Evolutionary conservation across 306 rosid genomes (phyloP), one percentile per base, ranked within the genome.

Genomic region (Potentilla sterilis): DNA sequence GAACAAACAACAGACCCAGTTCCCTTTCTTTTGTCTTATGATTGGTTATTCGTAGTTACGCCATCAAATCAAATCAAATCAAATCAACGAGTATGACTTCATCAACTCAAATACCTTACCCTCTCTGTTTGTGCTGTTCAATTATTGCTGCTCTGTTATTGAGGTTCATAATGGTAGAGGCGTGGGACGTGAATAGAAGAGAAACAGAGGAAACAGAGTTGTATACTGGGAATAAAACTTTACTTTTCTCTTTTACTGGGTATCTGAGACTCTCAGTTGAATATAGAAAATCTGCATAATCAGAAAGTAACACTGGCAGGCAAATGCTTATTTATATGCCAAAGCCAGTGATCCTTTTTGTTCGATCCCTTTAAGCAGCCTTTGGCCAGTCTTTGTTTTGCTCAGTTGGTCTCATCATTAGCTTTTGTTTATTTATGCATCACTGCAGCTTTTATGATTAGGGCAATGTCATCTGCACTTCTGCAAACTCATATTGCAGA

Each of bases 391-490:
- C 63, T 19, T 38, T 47, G 14, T 52, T 41, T 52, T 37, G 22
- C 21, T n/a, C 19, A 41, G 24, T 22, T 73, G 76, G 52, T 9
- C 41, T 73, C 76, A 41, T 73, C 76, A 57, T 22, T n/a, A 52
- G 18, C 24, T 55, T 72, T 35, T 35, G 12, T 32, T 21, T 32
- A 72, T 37, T 38, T 65, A 4, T 37, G 24, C 67, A 15, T 6
- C 42, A 15, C 43, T 38, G 69, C 70, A 65, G 70, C 47, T 65
- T 65, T 65, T 34, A 62, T 14, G 9, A 28, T 12, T 62, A 62
- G 67, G 21, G n/a, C 41, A 62, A 34, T 15, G 9, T 62, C 67
- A 62, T 62, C 67, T 62, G 67, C n/a, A 5, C 19, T 62, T 24
- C 11, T 34, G n/a, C 42, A 34, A 34, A 14, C 67, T 34, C 42